Evolutionary conservation across 352 stramenopile species (phyloP).

Genomic region (Globisporangium splendens): DNA sequence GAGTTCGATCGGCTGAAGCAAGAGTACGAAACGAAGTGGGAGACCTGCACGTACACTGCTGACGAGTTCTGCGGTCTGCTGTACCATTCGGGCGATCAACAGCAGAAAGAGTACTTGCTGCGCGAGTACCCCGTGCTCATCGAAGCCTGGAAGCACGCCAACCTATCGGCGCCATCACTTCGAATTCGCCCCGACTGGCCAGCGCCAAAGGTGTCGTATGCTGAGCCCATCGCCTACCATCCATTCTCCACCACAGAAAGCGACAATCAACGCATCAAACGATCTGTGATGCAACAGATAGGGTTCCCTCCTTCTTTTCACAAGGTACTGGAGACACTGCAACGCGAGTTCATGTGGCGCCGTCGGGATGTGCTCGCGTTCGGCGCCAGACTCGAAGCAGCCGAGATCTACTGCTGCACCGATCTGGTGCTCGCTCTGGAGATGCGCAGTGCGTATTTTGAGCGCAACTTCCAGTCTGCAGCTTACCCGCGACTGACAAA

Average conservation of each 20-base stretch:
- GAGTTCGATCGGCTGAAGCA: slow-evolving; percentile 50
- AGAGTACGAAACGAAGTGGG: slow-evolving; percentile 49
- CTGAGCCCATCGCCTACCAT: slow-evolving; percentile 17
- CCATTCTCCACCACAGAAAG: background rate
- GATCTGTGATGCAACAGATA: slow-evolving; percentile 11
- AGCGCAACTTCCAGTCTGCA: slow-evolving; percentile 42
- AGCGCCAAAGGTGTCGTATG: slow-evolving; percentile 16
- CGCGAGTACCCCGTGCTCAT: slow-evolving; percentile 59
- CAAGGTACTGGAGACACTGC: slow-evolving; percentile 26
- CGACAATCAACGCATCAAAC: background rate
- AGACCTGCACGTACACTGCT: slow-evolving; percentile 62
- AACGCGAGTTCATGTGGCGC: slow-evolving; percentile 45
- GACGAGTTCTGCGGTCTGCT: slow-evolving; percentile 67
- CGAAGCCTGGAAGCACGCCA: slow-evolving; percentile 41
- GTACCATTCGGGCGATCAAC: slow-evolving; percentile 42
- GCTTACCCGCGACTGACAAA: slow-evolving; percentile 50
- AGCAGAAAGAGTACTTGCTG: slow-evolving; percentile 42
- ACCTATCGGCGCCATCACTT: slow-evolving; percentile 9
- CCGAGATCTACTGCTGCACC: slow-evolving; percentile 38
- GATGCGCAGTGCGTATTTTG: slow-evolving; percentile 28
- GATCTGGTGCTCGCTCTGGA: slow-evolving; percentile 31
- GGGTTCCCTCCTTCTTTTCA: slow-evolving; percentile 26
- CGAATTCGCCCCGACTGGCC: slow-evolving; percentile 43
- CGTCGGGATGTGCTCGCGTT: slow-evolving; percentile 29
- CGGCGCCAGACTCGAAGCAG: slow-evolving; percentile 25